Evolutionary conservation across 2,329 filamentous ascomycete genomes (phyloP), one percentile per base, ranked within the genome.

Genomic region (Verticillium nonalfalfae): DNA sequence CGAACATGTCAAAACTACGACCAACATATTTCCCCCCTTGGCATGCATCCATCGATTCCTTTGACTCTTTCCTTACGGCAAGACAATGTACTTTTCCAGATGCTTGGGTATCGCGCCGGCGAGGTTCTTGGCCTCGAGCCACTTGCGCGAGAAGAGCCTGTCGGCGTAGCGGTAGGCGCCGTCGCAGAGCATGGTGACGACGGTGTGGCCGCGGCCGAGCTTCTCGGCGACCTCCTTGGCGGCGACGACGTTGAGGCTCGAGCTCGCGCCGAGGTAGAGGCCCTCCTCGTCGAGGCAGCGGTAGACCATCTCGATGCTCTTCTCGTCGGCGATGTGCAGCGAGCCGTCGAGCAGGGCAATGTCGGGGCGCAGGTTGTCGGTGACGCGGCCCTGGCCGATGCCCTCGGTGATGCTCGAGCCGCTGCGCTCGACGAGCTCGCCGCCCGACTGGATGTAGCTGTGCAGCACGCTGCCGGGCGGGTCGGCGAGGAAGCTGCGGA

Each of bases 111-210:
- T 89, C 54, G 93, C 88, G 34, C 79, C 85, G 56, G 95, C 75
- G 66, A 99, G 79, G 62, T 90, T 90, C 86, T 98, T 99, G 70
- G 88, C 86, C 74, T 87, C 82, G 67, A 99, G 78, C 95, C 95
- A 99, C 75, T 90, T 93, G 74, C 86, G 86, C 56, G 91, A 96
- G 78, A 99, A 99, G 64, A 99, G 75, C 39, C 95, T 83, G 66
- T 99, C 95, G 5, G 95, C 95, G 74, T 99, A 99, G 71, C 95
- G 81, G 73, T 99, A 98, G n/a, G 95, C 95, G 63, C 95, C 95
- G 73, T 99, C 95, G 71, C 92, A 97, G 55, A 99, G 83, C 61
- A 98, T 85, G 1, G 95, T 99, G 56, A 98, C 95, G 31, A 99
- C 90, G 0, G 91, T 97, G 74, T 94, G 86, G 10, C 94, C 93